phyloP scores from a whole-genome alignment of 1,139 yeast species.

The Saccharomyces pastorianus region DNA sequence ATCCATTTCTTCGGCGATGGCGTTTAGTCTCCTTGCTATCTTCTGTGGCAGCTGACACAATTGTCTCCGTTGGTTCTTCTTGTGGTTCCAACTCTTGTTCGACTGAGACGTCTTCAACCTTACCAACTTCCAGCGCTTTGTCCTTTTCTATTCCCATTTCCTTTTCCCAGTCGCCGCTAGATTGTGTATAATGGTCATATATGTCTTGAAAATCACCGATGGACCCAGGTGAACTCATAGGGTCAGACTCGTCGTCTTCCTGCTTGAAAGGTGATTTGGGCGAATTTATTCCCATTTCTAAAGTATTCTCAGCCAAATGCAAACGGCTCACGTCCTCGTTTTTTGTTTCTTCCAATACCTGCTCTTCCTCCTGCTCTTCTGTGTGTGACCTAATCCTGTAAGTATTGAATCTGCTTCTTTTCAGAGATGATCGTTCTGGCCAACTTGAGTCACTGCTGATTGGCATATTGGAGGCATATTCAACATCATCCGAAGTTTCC shows the following conservation, averaged over 20 bases:
- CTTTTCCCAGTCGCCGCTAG: slow-evolving; percentile 10
- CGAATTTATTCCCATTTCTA: not conserved
- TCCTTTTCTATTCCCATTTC: slow-evolving; percentile 1
- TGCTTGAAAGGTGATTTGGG: not conserved
- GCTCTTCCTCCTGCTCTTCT: not conserved
- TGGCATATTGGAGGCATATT: slow-evolving; percentile 13
- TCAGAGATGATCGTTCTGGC: slow-evolving; percentile 9
- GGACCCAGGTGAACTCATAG: slow-evolving; percentile 15
- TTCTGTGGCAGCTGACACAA: not conserved
- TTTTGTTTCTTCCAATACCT: not conserved
- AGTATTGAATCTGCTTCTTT: slow-evolving; percentile 22
- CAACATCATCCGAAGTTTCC: slow-evolving; percentile 4
- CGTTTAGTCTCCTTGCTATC: not conserved
- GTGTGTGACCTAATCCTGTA: slow-evolving; percentile 16
- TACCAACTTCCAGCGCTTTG: not conserved
- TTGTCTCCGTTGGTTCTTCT: not conserved
- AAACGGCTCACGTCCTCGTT: not conserved
- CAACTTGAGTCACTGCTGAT: slow-evolving; percentile 9
- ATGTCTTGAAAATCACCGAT: slow-evolving; percentile 19
- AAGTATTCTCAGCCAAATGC: not conserved
- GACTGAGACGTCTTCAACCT: not conserved
- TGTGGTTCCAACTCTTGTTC: not conserved
- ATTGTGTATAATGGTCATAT: slow-evolving; percentile 17
- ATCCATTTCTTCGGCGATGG: slow-evolving; percentile 10
- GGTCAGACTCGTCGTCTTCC: not conserved